Evolutionary conservation across 2,329 filamentous ascomycete genomes (phyloP).

Genomic region (Epichloe gansuensis): DNA sequence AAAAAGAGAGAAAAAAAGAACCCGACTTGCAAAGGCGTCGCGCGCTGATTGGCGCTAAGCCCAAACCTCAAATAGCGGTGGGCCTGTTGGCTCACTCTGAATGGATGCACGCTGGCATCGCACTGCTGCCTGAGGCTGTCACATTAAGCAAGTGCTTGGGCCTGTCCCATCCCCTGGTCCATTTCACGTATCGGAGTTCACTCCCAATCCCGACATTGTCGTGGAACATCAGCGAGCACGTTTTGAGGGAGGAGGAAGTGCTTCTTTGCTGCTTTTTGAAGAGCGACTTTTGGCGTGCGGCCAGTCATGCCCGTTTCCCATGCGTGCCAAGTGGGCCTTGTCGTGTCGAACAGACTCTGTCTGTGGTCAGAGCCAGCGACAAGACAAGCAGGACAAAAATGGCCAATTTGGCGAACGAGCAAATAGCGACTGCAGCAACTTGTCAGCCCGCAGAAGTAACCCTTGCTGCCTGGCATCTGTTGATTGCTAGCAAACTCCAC

Average conservation of each 20-base stretch:
- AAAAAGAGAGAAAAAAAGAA: background rate
- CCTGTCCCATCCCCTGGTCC: no score
- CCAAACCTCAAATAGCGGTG: background rate
- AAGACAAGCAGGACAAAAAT: background rate
- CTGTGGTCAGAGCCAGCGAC: background rate
- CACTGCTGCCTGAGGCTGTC: background rate
- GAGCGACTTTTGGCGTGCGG: no score
- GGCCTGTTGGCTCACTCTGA: background rate
- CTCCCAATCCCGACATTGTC: background rate
- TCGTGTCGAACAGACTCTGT: no score
- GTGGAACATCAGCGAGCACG: background rate
- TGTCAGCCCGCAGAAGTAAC: background rate
- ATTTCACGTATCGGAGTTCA: background rate
- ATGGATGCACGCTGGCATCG: background rate
- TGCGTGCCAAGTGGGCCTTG: background rate
- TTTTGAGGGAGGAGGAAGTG: no score
- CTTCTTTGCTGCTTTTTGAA: no score
- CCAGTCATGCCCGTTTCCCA: background rate
- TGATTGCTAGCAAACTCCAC: background rate
- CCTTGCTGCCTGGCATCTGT: background rate
- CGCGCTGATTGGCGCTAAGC: slow-evolving; percentile 2
- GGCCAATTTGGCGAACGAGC: background rate
- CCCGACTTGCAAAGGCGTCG: background rate
- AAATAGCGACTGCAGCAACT: background rate
- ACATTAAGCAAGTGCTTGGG: no score